Evolutionary conservation across 2,329 filamentous ascomycete species (phyloP).

Genomic region (Sporothrix variecibatus): DNA sequence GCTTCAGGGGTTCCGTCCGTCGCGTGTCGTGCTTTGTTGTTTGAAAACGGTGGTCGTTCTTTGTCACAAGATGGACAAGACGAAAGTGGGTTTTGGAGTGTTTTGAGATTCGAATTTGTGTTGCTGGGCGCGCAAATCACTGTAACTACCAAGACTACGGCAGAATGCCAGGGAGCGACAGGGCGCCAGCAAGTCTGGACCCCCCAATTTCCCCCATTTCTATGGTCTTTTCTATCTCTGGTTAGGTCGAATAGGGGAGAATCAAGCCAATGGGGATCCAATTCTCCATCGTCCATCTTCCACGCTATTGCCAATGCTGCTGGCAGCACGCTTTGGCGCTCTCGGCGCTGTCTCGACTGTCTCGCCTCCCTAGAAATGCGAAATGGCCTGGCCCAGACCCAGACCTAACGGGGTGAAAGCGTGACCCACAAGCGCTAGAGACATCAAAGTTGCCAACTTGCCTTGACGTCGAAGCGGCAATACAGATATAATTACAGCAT

Average conservation of each 20-base stretch:
- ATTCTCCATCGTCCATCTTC: neutral
- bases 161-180: slow-evolving; percentile 2
- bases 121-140: neutral
- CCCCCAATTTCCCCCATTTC: neutral
- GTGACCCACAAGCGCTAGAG: neutral
- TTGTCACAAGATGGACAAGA: neutral
- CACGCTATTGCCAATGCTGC: neutral
- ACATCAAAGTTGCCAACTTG: neutral
- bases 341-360: neutral
- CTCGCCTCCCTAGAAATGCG: neutral
- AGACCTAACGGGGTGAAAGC: neutral
- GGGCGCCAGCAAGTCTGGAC: neutral
- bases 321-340: neutral
- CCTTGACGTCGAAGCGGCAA: neutral
- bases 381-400: neutral
- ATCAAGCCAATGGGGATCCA: neutral
- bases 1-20: neutral
- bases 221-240: neutral
- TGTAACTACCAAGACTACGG: neutral
- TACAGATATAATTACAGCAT: neutral
- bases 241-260: neutral
- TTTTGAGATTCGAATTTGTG: neutral
- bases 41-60: neutral
- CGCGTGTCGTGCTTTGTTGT: neutral
- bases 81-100: neutral